Percentiles rank a stretch among this genome's conserved stretches.
Conservation (phyloP, 2,329 filamentous ascomycete genomes). For the Trichoderma harzianum region DNA sequence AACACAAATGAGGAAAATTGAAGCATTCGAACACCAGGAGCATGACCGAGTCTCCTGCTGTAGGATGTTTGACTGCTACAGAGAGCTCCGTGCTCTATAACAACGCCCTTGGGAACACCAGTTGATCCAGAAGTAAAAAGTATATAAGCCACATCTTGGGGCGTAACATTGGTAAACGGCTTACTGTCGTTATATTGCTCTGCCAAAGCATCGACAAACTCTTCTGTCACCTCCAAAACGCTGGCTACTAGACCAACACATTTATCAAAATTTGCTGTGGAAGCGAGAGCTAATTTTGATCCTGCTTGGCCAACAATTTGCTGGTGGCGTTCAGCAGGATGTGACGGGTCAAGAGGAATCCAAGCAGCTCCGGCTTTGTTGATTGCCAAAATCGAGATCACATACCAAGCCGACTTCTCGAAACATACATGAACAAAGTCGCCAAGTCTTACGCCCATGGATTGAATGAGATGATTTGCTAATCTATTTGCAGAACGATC, state of each 20-base stretch:
- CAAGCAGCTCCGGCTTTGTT: constrained; percentile 17
- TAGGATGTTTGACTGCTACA: constrained; percentile 10
- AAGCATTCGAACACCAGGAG: constrained; percentile 9
- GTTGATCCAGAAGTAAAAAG: constrained; percentile 24
- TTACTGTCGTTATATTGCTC: constrained; percentile 38
- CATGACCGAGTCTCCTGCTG: neutral
- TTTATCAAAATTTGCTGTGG: neutral
- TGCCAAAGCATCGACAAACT: neutral
- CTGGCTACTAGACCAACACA: neutral
- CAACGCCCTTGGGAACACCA: constrained; percentile 23
- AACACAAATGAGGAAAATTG: constrained; percentile 20
- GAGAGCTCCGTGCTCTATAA: constrained; percentile 21
- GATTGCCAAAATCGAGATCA: constrained; percentile 12
- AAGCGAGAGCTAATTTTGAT: constrained; percentile 15
- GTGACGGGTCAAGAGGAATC: constrained; percentile 12
- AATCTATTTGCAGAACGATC: neutral
- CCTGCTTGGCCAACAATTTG: constrained; percentile 16
- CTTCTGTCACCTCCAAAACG: neutral
- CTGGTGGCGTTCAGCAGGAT: constrained; percentile 14
- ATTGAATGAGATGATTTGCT: neutral
- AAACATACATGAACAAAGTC: constrained; percentile 11
- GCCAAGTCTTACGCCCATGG: neutral
- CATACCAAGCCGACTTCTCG: constrained; percentile 13
- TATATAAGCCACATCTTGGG: constrained; percentile 16
- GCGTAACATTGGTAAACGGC: neutral